Evolutionary conservation across 2,329 filamentous ascomycete genomes (phyloP), one percentile per base, ranked within the genome.

Genomic region (Talaromyces funiculosus): DNA sequence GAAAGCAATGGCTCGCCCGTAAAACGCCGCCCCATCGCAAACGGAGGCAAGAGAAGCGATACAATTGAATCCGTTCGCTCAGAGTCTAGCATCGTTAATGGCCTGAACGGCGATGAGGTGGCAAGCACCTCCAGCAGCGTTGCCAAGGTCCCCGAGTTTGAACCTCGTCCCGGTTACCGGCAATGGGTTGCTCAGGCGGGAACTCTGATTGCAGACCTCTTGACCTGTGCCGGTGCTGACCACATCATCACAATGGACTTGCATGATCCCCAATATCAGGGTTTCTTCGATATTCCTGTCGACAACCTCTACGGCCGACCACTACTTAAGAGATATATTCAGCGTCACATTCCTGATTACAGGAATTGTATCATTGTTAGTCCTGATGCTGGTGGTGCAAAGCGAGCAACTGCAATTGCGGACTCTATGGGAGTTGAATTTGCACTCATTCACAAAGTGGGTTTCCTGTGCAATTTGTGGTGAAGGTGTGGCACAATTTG

Each of bases 131-230:
- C 78, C 16, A 80, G 83, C 58, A 75, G 68, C 38, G 72, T 74
- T 22, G 78, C 80, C 35, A 81, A 81, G 62, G 81, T 80, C 61
- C 82, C 81, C 68, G 81, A 88, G 73, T 89, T 89, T 73, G 85
- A 91, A 73, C 87, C 90, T 20, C 92, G 93, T 72, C 90, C 92
- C 7, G 94, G 94, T 55, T 99, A 99, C 76, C 94, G 94, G 80
- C 91, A 96, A 78, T 99, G 94, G 94, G 93, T 99, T 64, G 94
- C 94, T 22, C 94, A 97, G 78, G 92, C 94, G 43, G 94, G 94
- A 62, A 97, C 92, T 31, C 83, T 99, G 61, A 89, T 99, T 53
- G 94, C 94, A 55, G 92, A 97, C 73, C 85, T 99, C 47, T 82
- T 99, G 66, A 97, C 92, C 42, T 97, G 92, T 77, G 93, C 94